A percentile compares a stretch with the other conserved stretches of the same genome.
phyloP scores from a whole-genome alignment of 2,329 filamentous ascomycete species.

The Chaetomiaceae sp. region DNA sequence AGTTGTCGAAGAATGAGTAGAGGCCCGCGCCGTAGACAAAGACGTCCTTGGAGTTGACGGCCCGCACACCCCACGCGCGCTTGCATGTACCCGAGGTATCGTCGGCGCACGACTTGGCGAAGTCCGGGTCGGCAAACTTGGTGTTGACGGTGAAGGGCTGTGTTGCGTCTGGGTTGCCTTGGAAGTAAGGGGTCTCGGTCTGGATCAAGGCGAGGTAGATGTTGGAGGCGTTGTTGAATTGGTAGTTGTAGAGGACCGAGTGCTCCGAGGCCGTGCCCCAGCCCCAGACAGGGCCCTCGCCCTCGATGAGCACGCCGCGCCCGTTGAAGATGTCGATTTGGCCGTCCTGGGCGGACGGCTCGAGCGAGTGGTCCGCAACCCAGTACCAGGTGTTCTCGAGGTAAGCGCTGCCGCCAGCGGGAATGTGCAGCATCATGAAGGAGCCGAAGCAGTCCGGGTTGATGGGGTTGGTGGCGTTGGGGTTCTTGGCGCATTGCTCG shows the following conservation, averaged over 20 bases:
- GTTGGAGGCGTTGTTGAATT: slow-evolving; percentile 70
- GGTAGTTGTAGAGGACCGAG: slow-evolving; percentile 74
- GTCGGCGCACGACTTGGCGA: slow-evolving; percentile 51
- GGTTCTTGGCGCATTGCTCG: slow-evolving; percentile 73
- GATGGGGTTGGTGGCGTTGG: slow-evolving; percentile 54
- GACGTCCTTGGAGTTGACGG: slow-evolving; percentile 62
- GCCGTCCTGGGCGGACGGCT: slow-evolving; percentile 55
- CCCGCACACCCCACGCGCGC: slow-evolving; percentile 73
- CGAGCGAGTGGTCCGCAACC: slow-evolving; percentile 87
- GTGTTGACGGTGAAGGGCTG: slow-evolving; percentile 59
- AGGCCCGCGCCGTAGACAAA: slow-evolving; percentile 69
- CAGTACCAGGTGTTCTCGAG: slow-evolving; percentile 89
- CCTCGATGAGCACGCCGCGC: slow-evolving; percentile 77
- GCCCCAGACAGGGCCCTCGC: slow-evolving; percentile 72
- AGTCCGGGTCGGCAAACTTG: slow-evolving; percentile 64
- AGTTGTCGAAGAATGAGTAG: slow-evolving; percentile 83
- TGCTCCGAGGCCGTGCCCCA: slow-evolving; percentile 71
- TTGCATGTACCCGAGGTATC: slow-evolving; percentile 47
- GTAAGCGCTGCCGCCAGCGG: slow-evolving; percentile 62
- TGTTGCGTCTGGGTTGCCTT: slow-evolving; percentile 72
- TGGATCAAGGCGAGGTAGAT: slow-evolving; percentile 82
- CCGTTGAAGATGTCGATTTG: slow-evolving; percentile 87
- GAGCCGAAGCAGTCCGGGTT: slow-evolving; percentile 68
- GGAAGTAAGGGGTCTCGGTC: slow-evolving; percentile 85
- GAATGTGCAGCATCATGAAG: slow-evolving; percentile 66